Percentiles rank a stretch among this genome's conserved stretches.
These are phyloP conservation scores for Auricularia sp. DNA, from an alignment of 768 basidiomycete species.

Conservation along the genomic window DNA sequence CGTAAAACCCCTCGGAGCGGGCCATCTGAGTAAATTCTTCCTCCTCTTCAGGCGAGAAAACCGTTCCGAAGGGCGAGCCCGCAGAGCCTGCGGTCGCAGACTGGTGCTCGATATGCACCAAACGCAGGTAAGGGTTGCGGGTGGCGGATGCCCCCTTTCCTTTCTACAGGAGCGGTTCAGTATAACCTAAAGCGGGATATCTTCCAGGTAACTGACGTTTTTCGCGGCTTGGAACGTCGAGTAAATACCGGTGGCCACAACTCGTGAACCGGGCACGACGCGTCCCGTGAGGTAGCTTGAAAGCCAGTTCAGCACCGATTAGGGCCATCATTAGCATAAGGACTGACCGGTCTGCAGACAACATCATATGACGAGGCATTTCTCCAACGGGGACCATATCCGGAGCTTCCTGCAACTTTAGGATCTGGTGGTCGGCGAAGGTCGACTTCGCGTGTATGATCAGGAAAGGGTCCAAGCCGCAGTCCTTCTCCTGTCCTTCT, in stretches of 20 bases:
- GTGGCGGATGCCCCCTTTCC: slow-evolving; percentile 61
- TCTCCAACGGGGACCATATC: slow-evolving; percentile 99
- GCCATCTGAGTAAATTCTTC: slow-evolving; percentile 93
- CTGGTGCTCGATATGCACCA: slow-evolving; percentile 86
- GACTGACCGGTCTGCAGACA: slow-evolving; percentile 66
- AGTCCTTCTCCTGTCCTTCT: slow-evolving; percentile 86
- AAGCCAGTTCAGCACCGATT: neutral
- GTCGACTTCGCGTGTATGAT: slow-evolving; percentile 90
- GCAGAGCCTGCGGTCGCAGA: slow-evolving; percentile 61
- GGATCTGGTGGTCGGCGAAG: slow-evolving; percentile 91
- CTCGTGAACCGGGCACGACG: slow-evolving; percentile 92
- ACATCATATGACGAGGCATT: slow-evolving; percentile 86
- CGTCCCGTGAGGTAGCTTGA: slow-evolving; percentile 68
- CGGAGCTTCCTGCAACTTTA: slow-evolving; percentile 97
- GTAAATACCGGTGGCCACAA: slow-evolving; percentile 93
- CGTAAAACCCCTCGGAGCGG: slow-evolving; percentile 81
- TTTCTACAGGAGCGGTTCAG: slow-evolving; percentile 39
- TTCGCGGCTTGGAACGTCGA: slow-evolving; percentile 89
- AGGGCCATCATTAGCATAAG: slow-evolving; percentile 9
- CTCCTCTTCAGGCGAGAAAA: slow-evolving; percentile 92
- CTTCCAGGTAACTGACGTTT: slow-evolving; percentile 41
- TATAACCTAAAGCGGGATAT: neutral
- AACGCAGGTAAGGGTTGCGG: slow-evolving; percentile 87
- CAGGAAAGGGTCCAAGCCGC: slow-evolving; percentile 90
- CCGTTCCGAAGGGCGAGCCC: slow-evolving; percentile 70